A percentile compares a stretch with the other conserved stretches of the same genome.
Evolutionary conservation across 2,329 filamentous ascomycete genomes (phyloP).

Genomic region (Botrytis fragariae): DNA sequence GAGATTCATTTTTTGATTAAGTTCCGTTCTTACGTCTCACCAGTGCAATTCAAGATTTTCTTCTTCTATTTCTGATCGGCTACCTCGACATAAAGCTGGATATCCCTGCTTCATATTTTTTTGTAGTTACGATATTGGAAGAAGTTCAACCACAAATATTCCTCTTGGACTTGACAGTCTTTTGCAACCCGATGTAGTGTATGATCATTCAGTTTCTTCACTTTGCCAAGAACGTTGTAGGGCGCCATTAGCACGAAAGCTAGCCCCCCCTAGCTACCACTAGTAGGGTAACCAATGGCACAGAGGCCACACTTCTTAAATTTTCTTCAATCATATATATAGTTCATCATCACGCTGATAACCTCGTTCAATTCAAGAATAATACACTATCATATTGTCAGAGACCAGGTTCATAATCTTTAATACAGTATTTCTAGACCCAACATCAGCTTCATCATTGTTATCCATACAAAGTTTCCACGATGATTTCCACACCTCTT

Average conservation of each 20-base stretch:
- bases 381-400: not conserved
- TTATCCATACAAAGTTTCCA: not conserved
- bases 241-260: not conserved
- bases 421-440: no score
- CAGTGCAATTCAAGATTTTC: not conserved
- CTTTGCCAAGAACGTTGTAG: not conserved
- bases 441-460: not conserved
- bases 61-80: not conserved
- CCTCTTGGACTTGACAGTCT: not conserved
- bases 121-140: no score
- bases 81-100: not conserved
- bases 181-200: not conserved
- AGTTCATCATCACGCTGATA: not conserved
- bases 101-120: not conserved
- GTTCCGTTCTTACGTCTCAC: not conserved
- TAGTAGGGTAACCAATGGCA: not conserved
- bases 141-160: not conserved
- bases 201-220: not conserved
- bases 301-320: not conserved
- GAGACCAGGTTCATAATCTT: not conserved
- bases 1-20: not conserved
- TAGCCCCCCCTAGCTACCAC: not conserved
- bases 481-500: not conserved
- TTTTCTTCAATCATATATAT: not conserved
- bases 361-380: no score